Evolutionary conservation across 2,329 filamentous ascomycete species (phyloP), one percentile per base, ranked within the genome.

Genomic region (Thermomyces lanuginosus): DNA sequence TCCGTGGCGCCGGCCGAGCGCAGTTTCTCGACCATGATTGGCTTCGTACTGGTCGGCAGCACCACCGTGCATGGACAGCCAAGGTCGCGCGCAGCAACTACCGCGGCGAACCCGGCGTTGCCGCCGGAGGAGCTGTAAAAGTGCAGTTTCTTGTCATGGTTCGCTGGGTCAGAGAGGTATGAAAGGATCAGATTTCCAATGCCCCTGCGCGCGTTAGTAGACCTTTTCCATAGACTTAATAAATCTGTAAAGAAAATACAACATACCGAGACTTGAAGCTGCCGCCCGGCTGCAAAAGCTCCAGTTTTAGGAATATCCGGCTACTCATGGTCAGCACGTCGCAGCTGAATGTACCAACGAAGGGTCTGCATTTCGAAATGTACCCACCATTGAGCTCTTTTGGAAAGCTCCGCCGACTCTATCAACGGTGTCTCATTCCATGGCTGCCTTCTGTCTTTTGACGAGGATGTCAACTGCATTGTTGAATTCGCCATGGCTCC

Each of bases 91-190:
- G 79, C 75, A 1, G 80, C 76, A 21, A 70, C 69, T 2, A 79
- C 76, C 41, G 76, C 79, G 1, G 79, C 81, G 1, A 91, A 66
- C 1, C 81, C 81, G 2, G 81, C 81, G 45, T 91, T 91, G 29
- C 81, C 81, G 25, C 76, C 80, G 1, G 70, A 77, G 11, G 74
- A 77, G 46, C 64, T 76, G 60, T 77, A 86, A 61, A 84, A 83
- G 56, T 77, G 76, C 5, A 51, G 52, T 22, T 54, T 44, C 44
- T 45, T 53, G 28, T 25, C 31, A 7, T 37, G 24, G 24, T 46
- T 44, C 24, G 27, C 22, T 9, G 40, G 40, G 8, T 46, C 30
- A 2, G 33, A 29, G 9, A 49, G 32, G 11, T 39, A 36, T 8
- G 33, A 34, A 20, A 48, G 42, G 30, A 55, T 48, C 6, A 51